Evolutionary conservation across 2,329 filamentous ascomycete species (phyloP).

Genomic region (Xylaria multiplex): DNA sequence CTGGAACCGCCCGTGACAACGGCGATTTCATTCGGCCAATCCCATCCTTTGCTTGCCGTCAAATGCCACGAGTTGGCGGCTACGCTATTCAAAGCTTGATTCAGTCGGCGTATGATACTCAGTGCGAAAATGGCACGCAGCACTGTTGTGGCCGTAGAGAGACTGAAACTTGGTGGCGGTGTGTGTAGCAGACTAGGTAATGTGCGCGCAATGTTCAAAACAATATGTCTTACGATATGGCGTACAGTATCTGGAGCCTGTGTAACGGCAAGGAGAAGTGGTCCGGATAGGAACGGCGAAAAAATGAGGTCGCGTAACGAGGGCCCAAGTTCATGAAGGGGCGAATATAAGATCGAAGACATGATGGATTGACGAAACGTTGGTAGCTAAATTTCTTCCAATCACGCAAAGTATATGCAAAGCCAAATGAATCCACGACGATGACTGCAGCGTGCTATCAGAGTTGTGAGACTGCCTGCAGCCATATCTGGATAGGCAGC

Average conservation of each 20-base stretch:
- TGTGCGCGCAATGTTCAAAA: constrained; percentile 16
- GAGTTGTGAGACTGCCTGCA: neutral
- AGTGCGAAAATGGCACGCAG: constrained; percentile 32
- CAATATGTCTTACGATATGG: constrained; percentile 8
- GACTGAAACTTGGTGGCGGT: constrained; percentile 12
- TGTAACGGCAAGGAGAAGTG: constrained; percentile 30
- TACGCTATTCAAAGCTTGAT: constrained; percentile 23
- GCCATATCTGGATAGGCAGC: neutral
- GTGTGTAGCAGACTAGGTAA: constrained; percentile 5
- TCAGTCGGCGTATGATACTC: constrained; percentile 21
- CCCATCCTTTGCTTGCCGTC: constrained; percentile 33
- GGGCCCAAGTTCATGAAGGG: constrained; percentile 4
- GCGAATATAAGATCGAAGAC: constrained; percentile 27
- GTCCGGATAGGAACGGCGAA: constrained; percentile 34
- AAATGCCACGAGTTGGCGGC: constrained; percentile 35
- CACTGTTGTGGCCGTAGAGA: constrained; percentile 13
- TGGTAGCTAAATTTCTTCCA: neutral
- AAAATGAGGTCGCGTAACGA: constrained; percentile 18
- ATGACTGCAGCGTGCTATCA: neutral
- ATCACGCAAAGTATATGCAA: neutral
- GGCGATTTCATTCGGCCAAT: constrained; percentile 38
- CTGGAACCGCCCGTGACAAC: constrained; percentile 38
- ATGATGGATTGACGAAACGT: constrained; percentile 15
- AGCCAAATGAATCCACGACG: neutral
- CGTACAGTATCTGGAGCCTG: constrained; percentile 30